phyloP scores from a whole-genome alignment of 371 early-diverging fungal species.

The Syncephalastrum racemosum region DNA sequence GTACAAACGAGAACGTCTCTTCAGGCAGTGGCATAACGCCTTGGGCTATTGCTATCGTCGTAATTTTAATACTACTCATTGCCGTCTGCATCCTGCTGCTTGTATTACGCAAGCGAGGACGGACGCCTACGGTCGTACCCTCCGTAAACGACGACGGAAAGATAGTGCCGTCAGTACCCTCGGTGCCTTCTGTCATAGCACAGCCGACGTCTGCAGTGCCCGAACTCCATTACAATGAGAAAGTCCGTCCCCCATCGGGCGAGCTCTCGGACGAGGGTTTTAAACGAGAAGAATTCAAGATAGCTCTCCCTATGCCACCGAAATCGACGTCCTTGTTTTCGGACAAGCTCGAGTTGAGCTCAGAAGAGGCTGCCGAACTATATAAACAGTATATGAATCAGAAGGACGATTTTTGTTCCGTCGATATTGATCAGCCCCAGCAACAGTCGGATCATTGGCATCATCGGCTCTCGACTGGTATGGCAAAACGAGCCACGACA shows the following conservation, averaged over 20 bases:
- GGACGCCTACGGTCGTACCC: too few species aligned
- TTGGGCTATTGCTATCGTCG: constrained; percentile 24
- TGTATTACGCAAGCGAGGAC: too few species aligned
- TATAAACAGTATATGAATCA: constrained; percentile 28
- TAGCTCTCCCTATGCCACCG: constrained; percentile 29
- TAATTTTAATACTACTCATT: constrained; percentile 13
- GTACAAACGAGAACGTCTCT: too few species aligned
- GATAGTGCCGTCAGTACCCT: too few species aligned
- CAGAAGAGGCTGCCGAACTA: constrained; percentile 29
- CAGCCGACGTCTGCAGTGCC: too few species aligned
- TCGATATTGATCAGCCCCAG: constrained; percentile 16
- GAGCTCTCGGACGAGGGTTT: too few species aligned
- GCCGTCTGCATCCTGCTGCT: constrained; percentile 1
- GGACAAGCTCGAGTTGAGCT: constrained; percentile 44
- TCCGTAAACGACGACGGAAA: too few species aligned
- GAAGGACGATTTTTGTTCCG: constrained; percentile 13
- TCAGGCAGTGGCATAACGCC: too few species aligned
- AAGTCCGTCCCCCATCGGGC: too few species aligned
- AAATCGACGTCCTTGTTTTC: constrained; percentile 33
- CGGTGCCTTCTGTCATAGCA: too few species aligned
- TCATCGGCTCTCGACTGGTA: neutral
- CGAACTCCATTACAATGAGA: too few species aligned
- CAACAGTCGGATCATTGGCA: constrained; percentile 1
- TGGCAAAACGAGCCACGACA: constrained; percentile 28
- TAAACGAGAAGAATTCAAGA: constrained; percentile 11